Conservation (phyloP, 73 alveolate genomes). For the Paraurostyla sp. region DNA sequence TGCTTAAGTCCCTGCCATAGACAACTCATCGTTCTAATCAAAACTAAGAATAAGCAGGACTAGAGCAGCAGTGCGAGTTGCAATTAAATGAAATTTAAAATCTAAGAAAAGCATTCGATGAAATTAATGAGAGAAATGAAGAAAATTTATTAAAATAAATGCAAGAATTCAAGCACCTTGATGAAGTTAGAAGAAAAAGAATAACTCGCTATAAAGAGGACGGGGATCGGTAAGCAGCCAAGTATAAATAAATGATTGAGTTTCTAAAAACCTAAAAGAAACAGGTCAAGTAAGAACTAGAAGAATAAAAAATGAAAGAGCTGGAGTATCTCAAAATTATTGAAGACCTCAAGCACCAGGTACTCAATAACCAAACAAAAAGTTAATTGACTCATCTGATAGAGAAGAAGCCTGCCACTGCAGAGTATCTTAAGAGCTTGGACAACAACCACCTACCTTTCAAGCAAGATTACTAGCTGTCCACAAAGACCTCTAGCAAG, state of each 20-base stretch:
- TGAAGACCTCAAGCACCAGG: neutral
- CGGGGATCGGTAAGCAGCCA: slow-evolving; percentile 13
- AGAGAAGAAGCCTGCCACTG: slow-evolving; percentile 20
- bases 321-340: neutral
- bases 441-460: neutral
- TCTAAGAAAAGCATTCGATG: slow-evolving; percentile 50
- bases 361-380: neutral
- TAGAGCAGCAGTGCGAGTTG: neutral
- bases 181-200: neutral
- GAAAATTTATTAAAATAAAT: slow-evolving; percentile 15
- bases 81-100: slow-evolving; percentile 29
- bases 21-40: neutral
- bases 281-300: neutral
- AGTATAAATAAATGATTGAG: neutral
- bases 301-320: neutral
- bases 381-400: neutral
- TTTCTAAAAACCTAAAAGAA: neutral
- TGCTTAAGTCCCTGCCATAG: neutral
- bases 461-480: neutral
- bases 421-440: neutral
- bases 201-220: slow-evolving; percentile 27
- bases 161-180: slow-evolving; percentile 44
- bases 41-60: neutral
- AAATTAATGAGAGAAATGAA: slow-evolving; percentile 12
- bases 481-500: neutral